Evolutionary conservation across 2,329 filamentous ascomycete genomes (phyloP).

Genomic region (Aspergillus sp.): DNA sequence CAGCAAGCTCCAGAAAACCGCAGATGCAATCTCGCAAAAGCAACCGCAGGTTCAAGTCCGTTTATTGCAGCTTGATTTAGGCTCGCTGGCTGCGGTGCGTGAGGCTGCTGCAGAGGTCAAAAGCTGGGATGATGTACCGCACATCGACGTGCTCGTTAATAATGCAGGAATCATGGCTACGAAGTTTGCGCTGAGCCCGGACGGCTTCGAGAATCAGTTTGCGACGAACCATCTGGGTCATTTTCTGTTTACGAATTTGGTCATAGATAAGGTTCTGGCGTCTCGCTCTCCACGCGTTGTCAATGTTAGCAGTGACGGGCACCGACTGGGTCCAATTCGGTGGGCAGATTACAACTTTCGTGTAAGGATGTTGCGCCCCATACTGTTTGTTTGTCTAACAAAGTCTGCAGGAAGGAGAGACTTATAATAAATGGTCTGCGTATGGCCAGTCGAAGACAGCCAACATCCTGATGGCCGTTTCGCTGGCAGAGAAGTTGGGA

Average conservation of each 20-base stretch:
- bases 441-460: slow-evolving; percentile 51
- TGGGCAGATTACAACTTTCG: slow-evolving; percentile 49
- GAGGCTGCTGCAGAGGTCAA: slow-evolving; percentile 34
- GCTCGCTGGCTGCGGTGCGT: slow-evolving; percentile 30
- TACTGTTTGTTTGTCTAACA: not conserved
- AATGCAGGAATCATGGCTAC: slow-evolving; percentile 44
- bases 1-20: slow-evolving; percentile 34
- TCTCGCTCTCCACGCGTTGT: slow-evolving; percentile 37
- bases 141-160: slow-evolving; percentile 45
- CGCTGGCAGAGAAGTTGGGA: slow-evolving; percentile 31
- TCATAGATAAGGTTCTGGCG: slow-evolving; percentile 33
- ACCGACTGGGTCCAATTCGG: slow-evolving; percentile 44
- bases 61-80: slow-evolving; percentile 35
- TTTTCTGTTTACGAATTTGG: slow-evolving; percentile 43
- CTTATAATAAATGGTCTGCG: slow-evolving; percentile 34
- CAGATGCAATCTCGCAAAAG: slow-evolving; percentile 19
- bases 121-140: slow-evolving; percentile 24
- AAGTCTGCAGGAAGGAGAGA: slow-evolving; percentile 21
- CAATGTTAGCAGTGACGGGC: slow-evolving; percentile 47
- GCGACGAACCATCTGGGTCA: slow-evolving; percentile 41
- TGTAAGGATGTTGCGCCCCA: slow-evolving; percentile 20
- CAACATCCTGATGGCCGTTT: slow-evolving; percentile 46
- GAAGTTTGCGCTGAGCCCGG: slow-evolving; percentile 27
- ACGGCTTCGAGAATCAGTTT: slow-evolving; percentile 42
- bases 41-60: slow-evolving; percentile 23